Evolutionary conservation across 768 basidiomycete species (phyloP), one percentile per base, ranked within the genome.

Genomic region (Hirschioporus abietinus): DNA sequence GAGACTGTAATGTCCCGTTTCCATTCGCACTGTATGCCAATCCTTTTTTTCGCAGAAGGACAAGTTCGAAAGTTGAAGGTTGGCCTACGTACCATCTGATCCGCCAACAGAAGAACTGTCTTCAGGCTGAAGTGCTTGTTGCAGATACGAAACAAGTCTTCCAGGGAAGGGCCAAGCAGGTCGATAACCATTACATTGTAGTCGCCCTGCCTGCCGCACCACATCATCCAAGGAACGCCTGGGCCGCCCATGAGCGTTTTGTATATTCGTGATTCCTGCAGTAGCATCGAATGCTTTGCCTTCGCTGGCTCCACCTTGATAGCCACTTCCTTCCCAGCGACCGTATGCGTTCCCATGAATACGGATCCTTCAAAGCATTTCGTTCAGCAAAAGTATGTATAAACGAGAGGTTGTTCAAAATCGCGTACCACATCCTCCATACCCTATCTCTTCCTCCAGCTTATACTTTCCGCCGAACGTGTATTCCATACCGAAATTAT

Each of bases 171-270:
- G 0, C 96, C 96, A 52, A 99, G 86, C 27, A 99, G 85, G 82
- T 99, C 96, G 73, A 98, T 95, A 74, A 99, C 93, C 84, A 99
- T 92, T 72, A 98, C 95, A 74, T 99, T 98, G 80, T 95, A 98
- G 76, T 95, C 88, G 34, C 91, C 96, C 74, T 96, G 89, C 68
- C 86, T 89, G 34, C 94, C 94, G 5, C 90, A 93, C 88, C 92
- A 95, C 82, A 94, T 88, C 69, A 95, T 91, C 87, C 92, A 95
- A 0, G 93, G 93, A 0, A 96, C 91, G 57, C 93, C 93, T 27
- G 90, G 87, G 62, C 91, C 92, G 58, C 94, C 93, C 83, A 91
- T 91, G 68, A 96, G 85, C 0, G 89, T 88, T 79, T 93, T 94
- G 84, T 96, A 96, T 57, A 95, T 93, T 78, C 92, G 93, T 58